Percentiles rank a stretch among this genome's conserved stretches.
These are phyloP conservation scores for Salix exigua DNA, from an alignment of 345 rosid species.

Conservation along the genomic window DNA sequence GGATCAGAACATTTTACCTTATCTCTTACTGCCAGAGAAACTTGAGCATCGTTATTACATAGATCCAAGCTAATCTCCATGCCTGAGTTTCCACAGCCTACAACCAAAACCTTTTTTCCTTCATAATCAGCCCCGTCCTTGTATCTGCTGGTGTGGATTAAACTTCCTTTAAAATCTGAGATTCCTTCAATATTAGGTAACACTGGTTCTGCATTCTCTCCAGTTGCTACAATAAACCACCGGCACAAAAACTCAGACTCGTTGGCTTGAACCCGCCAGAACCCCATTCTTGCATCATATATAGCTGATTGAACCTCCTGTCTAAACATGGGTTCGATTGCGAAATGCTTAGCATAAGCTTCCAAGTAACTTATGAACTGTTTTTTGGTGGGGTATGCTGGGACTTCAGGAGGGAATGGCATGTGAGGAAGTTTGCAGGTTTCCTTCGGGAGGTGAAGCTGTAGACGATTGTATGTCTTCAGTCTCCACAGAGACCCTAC, in stretches of 20 bases:
- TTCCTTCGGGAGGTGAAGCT: constrained; percentile 35
- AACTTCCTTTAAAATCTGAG: constrained; percentile 21
- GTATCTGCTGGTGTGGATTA: constrained; percentile 58
- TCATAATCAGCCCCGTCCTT: constrained; percentile 55
- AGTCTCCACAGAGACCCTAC: constrained; percentile 34
- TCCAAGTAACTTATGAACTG: constrained; percentile 37
- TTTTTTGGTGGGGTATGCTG: constrained; percentile 31
- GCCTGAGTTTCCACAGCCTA: constrained; percentile 91
- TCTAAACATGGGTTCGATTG: constrained; percentile 23
- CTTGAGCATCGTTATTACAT: constrained; percentile 38
- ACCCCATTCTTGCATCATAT: constrained; percentile 18
- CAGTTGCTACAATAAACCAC: constrained; percentile 80
- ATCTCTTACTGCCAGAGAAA: constrained; percentile 13
- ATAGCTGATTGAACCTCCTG: constrained; percentile 20
- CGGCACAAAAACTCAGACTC: constrained; percentile 27
- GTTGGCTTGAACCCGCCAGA: constrained; percentile 27
- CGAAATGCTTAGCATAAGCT: constrained; percentile 28
- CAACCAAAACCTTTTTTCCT: constrained; percentile 55
- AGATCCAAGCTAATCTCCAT: constrained; percentile 91
- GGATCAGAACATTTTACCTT: constrained; percentile 11
- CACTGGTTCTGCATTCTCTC: constrained; percentile 84
- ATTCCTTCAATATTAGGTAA: constrained; percentile 58
- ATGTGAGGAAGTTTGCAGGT: constrained; percentile 34
- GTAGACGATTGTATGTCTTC: constrained; percentile 37
- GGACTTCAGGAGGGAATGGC: constrained; percentile 25